Base-by-base conservation (phyloP, 2,329 filamentous ascomycete genomes). In the Lecanicillium sp. region DNA sequence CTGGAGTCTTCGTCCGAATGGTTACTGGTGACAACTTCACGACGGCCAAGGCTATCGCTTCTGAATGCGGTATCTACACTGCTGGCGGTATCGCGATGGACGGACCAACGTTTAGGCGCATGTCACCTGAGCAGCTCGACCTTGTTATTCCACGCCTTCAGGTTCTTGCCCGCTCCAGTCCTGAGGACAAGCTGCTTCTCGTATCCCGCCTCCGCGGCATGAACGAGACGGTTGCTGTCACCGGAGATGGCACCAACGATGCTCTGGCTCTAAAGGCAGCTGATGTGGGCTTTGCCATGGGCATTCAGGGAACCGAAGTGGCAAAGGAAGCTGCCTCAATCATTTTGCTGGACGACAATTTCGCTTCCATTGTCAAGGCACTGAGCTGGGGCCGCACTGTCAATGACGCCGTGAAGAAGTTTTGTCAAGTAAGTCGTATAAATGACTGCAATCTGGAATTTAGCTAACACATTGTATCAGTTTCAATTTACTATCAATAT, bases 261-360 rank as follows among this genome's bases (percentile, higher is more conserved):
- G 78, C 77, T 2, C 75, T 78, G 17, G 78, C 79, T 40, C 61
- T 82, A 19, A 81, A 81, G 57, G 73, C 72, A 40, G 78, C 78
- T 11, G 78, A 82, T 54, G 77, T 82, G 37, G 78, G 78, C 12
- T 81, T 82, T 52, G 77, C 78, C 5, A 81, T 82, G 77, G 79
- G 79, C 44, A 74, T 81, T 39, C 68, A 77, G 15, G 78, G 79
- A 44, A 81, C 78, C 4, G 77, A 81, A 51, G 76, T 79, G 5
- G 70, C 76, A 12, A 79, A 78, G 51, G 74, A 79, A 54, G 74
- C 74, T 6, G 75, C 74, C 11, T 69, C 71, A 14, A 78, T 79
- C 38, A 77, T 79, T 49, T 61, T 79, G 22, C 74, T 79, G 68
- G 73, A 79, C 48, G 74, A 79, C 53, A 78, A 78, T 52, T 81